Percentiles rank a stretch among this genome's conserved stretches.
Evolutionary conservation across 2,329 filamentous ascomycete genomes (phyloP).

Genomic region (Aspergillus sp.): DNA sequence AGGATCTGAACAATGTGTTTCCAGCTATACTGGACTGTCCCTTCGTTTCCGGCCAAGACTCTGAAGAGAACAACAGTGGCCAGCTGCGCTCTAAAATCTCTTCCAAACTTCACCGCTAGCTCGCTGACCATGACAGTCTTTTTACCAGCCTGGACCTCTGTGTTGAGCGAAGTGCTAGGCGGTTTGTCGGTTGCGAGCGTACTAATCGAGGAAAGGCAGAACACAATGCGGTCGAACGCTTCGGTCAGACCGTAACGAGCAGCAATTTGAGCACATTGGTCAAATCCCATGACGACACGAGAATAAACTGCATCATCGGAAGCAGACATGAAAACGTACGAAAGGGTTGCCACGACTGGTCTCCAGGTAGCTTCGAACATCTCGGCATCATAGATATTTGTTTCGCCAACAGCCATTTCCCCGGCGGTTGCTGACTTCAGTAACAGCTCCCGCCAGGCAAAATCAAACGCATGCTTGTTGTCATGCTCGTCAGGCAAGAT

Average conservation of each 20-base stretch:
- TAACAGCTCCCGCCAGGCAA: constrained; percentile 93
- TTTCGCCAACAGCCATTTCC: constrained; percentile 75
- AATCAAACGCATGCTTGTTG: constrained; percentile 93
- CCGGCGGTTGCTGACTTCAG: constrained; percentile 77
- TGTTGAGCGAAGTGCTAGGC: constrained; percentile 85
- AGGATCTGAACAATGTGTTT: constrained; percentile 81
- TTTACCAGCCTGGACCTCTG: constrained; percentile 88
- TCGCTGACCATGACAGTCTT: constrained; percentile 98
- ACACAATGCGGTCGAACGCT: constrained; percentile 88
- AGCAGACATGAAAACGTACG: constrained; percentile 98
- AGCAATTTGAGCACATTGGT: constrained; percentile 92
- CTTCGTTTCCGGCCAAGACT: constrained; percentile 82
- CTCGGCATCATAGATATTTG: constrained; percentile 93
- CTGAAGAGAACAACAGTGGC: constrained; percentile 95
- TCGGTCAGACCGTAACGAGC: constrained; percentile 79
- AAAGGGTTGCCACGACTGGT: constrained; percentile 88
- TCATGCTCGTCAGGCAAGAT: constrained; percentile 97
- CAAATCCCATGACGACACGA: constrained; percentile 88
- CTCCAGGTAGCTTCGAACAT: constrained; percentile 98
- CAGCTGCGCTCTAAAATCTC: constrained; percentile 89
- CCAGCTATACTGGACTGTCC: constrained; percentile 62
- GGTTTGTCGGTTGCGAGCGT: constrained; percentile 74
- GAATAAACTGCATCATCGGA: constrained; percentile 95
- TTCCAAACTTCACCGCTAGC: constrained; percentile 89
- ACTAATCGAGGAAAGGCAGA: constrained; percentile 85